A percentile compares a stretch with the other conserved stretches of the same genome.
These are phyloP conservation scores for Leishmania turanica DNA, from an alignment of 208 protist genomes.

Conservation along the genomic window DNA sequence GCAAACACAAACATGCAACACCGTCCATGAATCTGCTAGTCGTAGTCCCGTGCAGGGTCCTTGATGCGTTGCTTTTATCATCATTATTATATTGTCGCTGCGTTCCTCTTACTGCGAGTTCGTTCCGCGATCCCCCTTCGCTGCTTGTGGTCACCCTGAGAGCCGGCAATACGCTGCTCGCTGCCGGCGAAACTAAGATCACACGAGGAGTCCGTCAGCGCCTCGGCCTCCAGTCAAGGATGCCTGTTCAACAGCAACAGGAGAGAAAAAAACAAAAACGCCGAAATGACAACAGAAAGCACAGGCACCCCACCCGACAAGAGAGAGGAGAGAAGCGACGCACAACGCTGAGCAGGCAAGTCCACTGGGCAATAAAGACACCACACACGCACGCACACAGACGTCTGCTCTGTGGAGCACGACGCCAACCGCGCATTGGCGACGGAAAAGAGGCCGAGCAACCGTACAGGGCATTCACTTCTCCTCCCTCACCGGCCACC, in stretches of 20 bases:
- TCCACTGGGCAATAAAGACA: background rate
- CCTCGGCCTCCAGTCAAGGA: background rate
- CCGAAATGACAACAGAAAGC: background rate
- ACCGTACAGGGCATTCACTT: background rate
- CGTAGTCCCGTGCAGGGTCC: background rate
- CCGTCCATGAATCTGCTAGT: background rate
- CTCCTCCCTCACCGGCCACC: background rate
- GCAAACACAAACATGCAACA: background rate
- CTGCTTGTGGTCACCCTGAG: background rate
- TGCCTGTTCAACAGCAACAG: background rate
- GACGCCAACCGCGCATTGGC: background rate
- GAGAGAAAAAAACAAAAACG: background rate
- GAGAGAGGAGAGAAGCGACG: background rate
- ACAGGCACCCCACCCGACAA: background rate
- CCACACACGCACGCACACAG: background rate
- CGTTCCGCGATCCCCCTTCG: background rate
- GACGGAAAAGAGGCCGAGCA: background rate
- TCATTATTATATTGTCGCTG: background rate
- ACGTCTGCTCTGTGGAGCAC: background rate
- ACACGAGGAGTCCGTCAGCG: background rate
- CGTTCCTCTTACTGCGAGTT: background rate
- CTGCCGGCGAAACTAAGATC: background rate
- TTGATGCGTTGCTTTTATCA: no score
- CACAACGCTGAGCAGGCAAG: background rate
- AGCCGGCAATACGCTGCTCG: background rate